These are phyloP conservation scores for Penicillium cinerascens DNA, from an alignment of 495 filamentous ascomycete genomes.

Conservation along the genomic window DNA sequence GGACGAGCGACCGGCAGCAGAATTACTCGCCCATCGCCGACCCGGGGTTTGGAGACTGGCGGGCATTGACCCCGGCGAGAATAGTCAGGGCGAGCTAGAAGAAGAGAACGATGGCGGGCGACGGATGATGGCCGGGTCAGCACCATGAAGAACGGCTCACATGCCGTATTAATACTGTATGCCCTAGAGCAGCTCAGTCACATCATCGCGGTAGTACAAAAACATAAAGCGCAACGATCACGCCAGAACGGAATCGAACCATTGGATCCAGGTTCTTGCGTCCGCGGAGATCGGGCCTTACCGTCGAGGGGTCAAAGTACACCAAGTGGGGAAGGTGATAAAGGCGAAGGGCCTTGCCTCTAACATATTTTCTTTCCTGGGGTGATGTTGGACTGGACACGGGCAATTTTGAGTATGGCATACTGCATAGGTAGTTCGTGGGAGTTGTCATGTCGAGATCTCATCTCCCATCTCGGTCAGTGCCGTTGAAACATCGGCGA, in stretches of 20 bases:
- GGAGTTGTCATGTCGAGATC: not conserved
- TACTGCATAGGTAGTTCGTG: too few relatives aligned
- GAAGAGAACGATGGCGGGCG: conserved; percentile 20
- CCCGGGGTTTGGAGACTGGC: conserved; percentile 47
- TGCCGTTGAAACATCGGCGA: not conserved
- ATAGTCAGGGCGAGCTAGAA: conserved; percentile 34
- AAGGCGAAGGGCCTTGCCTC: conserved; percentile 1
- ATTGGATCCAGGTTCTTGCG: conserved; percentile 2
- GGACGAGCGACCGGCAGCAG: conserved; percentile 53
- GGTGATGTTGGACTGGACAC: not conserved
- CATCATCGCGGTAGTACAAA: conserved; percentile 12
- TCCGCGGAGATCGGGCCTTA: conserved; percentile 27
- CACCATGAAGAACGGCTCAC: conserved; percentile 22
- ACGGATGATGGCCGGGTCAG: conserved; percentile 35
- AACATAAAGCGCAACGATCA: conserved; percentile 12
- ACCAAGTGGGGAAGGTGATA: conserved; percentile 13
- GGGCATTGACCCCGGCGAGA: conserved; percentile 38
- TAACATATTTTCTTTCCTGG: not conserved
- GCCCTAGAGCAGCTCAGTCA: not conserved
- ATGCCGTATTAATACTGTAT: conserved; percentile 1
- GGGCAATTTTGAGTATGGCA: too few relatives aligned
- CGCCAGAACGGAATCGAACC: conserved; percentile 7
- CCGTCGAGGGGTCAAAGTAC: conserved; percentile 11
- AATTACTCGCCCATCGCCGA: conserved; percentile 42
- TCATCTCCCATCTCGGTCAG: not conserved